Percentiles rank a stretch among this genome's conserved stretches.
Conservation (phyloP, 202 grass and related monocot species). For the Miscanthus sacchariflorus region DNA sequence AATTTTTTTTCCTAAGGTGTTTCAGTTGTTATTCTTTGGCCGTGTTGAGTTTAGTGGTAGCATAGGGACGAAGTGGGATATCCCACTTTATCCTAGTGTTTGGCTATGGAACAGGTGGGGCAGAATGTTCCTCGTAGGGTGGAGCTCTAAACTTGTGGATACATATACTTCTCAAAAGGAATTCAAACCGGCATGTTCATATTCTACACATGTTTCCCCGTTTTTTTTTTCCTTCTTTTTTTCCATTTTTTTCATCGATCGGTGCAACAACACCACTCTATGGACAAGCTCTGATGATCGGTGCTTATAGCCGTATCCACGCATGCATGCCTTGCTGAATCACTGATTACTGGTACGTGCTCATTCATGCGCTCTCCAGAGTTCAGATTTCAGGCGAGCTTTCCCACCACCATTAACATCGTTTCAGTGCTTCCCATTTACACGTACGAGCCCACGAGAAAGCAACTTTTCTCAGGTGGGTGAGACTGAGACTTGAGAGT, state of each 20-base stretch:
- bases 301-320: constrained; percentile 13
- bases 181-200: not conserved
- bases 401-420: not conserved
- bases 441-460: not conserved
- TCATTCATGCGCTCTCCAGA: constrained; percentile 14
- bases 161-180: not conserved
- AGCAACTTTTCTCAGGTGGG: constrained; percentile 32
- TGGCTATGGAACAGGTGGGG: too few species aligned
- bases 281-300: not conserved
- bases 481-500: not conserved
- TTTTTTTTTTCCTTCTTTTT: too few species aligned
- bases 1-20: too few species aligned
- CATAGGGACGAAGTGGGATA: too few species aligned
- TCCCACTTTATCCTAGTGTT: too few species aligned
- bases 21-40: too few species aligned
- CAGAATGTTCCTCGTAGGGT: too few species aligned
- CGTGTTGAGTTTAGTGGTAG: too few species aligned
- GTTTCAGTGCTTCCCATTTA: constrained; percentile 1
- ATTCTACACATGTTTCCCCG: not conserved
- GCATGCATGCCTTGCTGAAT: constrained; percentile 32
- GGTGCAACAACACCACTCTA: not conserved
- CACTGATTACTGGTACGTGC: constrained; percentile 9
- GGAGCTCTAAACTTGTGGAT: not conserved
- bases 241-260: too few species aligned
- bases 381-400: not conserved